These are phyloP conservation scores for Leptosphaerulina australis DNA, from an alignment of 2,329 filamentous ascomycete species.

Conservation along the genomic window DNA sequence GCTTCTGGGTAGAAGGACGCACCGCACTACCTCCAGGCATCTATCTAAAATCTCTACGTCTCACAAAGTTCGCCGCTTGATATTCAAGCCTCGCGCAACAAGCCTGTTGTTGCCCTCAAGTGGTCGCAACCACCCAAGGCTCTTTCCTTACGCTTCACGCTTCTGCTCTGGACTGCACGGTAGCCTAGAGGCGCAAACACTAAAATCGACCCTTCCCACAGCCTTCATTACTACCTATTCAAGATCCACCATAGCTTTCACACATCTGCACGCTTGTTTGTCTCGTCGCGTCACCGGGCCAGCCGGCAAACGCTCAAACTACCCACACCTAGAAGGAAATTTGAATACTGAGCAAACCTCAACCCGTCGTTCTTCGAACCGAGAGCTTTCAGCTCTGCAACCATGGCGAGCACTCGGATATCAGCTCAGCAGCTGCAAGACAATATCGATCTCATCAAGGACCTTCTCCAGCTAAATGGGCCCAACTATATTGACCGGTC, in stretches of 20 bases:
- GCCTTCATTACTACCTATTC: neutral
- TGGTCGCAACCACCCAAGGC: constrained; percentile 2
- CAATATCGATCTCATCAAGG: constrained; percentile 12
- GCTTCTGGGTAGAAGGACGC: neutral
- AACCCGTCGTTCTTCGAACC: neutral
- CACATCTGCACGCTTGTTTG: neutral
- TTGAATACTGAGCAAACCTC: neutral
- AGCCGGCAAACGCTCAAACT: neutral
- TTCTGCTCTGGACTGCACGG: constrained; percentile 2
- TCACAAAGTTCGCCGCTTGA: neutral
- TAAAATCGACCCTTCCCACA: neutral
- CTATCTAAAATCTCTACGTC: neutral
- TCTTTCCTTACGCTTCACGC: constrained; percentile 3
- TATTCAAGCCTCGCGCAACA: neutral
- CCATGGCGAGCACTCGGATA: constrained; percentile 3
- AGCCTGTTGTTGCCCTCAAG: constrained; percentile 2
- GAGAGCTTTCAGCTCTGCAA: neutral
- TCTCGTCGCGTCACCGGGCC: neutral
- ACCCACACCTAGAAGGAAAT: neutral
- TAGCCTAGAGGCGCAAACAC: constrained; percentile 7
- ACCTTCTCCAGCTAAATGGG: constrained; percentile 6
- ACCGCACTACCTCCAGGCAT: neutral
- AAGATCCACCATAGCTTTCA: neutral
- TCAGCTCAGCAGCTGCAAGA: constrained; percentile 7
- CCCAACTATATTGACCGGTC: constrained; percentile 2